Base-by-base conservation (phyloP, 352 stramenopile species). In the Phytopythium boreale region DNA sequence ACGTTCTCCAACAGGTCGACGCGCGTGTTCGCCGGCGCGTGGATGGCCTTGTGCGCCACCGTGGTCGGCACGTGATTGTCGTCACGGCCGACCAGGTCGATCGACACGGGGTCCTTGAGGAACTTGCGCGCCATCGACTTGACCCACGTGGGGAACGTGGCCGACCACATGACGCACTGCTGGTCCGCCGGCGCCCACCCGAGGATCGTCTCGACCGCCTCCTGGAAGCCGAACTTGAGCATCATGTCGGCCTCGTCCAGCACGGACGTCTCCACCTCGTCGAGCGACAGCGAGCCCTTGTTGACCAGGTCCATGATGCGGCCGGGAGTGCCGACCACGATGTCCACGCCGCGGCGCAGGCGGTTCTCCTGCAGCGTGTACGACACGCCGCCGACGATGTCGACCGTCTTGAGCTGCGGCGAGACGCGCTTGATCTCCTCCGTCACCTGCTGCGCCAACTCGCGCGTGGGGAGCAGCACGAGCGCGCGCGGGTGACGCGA, bases 171-270 rank as follows among this genome's bases (percentile, higher is more conserved):
- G 34, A 99, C 81, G 41, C 89, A 96, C 76, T 99, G 96, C 52
- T 77, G 70, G 19, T 81, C 77, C 6, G 82, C 67, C 2, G 84
- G 88, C 41, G 95, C 86, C 74, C 79, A 87, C 36, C 73, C 76
- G 52, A 99, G 81, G 67, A 99, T 98, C 15, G 89, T 88, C 82
- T 99, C 95, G 20, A 99, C 95, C 39, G 98, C 95, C 56, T 99
- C 97, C 56, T 98, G 93, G 76, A 99, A 99, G 39, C 97, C 97
- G 82, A 99, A 98, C 80, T 98, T 98, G 55, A 99, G 86, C 96
- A 99, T 99, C 89, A 98, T 97, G 74, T 99, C 96, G 31, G 96
- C 96, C 75, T 99, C 96, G 62, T 99, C 96, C 29, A 99, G 82
- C 34, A 99, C 92, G 7, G 96, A 79, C 55, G 96, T 91, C 53